Evolutionary conservation across 2,329 filamentous ascomycete genomes (phyloP), one percentile per base, ranked within the genome.

Genomic region (Colletotrichum agaves): DNA sequence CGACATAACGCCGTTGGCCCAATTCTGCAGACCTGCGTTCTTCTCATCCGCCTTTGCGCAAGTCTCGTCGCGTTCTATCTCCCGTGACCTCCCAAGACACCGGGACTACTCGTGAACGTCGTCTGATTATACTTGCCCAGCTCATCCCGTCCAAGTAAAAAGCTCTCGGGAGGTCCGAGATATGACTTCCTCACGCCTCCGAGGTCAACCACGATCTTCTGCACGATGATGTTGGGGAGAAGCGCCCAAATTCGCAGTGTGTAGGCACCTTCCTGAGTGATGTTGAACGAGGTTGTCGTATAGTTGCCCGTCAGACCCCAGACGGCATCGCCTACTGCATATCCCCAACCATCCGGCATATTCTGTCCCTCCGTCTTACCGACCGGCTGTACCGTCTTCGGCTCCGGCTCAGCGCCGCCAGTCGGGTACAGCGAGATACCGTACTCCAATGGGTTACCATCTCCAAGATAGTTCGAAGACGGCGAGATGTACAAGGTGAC

Each of bases 101-200:
- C 67, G 8, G 70, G 67, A 27, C 71, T 64, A 15, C 59, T 73
- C 49, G 75, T 72, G 71, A 83, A 83, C 47, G 76, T 81, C 7
- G 76, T 80, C 63, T 78, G 77, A 27, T 78, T 75, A 62, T 79
- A 79, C 15, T 55, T 63, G 7, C 81, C 81, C 44, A 75, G 56
- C 65, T 73, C 59, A 60, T 84, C 81, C 21, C 79, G 74, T 0
- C 82, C 82, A 1, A 82, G 74, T 11, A 83, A 71, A 68, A 85
- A 85, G 58, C 84, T 87, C 80, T 87, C 85, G 0, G 85, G 86
- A 4, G 87, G 86, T 0, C 87, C 87, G 2, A 89, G 75, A 71
- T 87, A 88, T 55, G 83, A 87, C 15, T 80, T 75, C 61, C 85
- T 76, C 2, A 87, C 81, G 5, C 86, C 87, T 1, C 87, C 87